Evolutionary conservation across 768 basidiomycete genomes (phyloP).

Genomic region (Termitomyces heimii): DNA sequence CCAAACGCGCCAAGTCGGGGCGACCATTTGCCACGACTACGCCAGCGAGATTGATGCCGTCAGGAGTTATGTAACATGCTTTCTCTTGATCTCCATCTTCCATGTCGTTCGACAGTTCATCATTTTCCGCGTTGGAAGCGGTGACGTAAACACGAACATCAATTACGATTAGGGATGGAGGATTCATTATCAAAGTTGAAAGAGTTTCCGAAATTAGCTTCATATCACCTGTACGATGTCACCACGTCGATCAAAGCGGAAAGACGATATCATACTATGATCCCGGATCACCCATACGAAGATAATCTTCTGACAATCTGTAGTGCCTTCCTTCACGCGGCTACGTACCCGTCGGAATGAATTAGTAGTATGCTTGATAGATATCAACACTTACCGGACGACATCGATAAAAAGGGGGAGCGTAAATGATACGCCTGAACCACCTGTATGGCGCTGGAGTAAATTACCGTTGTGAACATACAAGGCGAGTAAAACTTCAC

Average conservation of each 20-base stretch:
- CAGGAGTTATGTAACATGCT: not conserved
- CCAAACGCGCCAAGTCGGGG: constrained; percentile 32
- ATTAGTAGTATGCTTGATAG: not conserved
- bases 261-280: constrained; percentile 16
- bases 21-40: constrained; percentile 30
- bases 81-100: constrained; percentile 11
- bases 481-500: constrained; percentile 2
- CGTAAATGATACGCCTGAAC: constrained; percentile 44
- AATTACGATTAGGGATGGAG: not conserved
- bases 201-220: constrained; percentile 24
- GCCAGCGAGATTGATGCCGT: not conserved
- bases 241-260: not conserved
- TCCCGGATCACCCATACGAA: constrained; percentile 41
- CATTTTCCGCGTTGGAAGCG: constrained; percentile 1
- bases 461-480: not conserved
- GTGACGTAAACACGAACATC: constrained; percentile 17
- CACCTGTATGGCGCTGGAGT: constrained; percentile 22
- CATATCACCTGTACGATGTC: constrained; percentile 17
- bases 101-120: not conserved
- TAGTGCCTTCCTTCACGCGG: not conserved
- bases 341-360: not conserved
- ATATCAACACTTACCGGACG: constrained; percentile 29
- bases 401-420: constrained; percentile 37
- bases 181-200: constrained; percentile 4
- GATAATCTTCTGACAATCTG: constrained; percentile 8